Conservation (phyloP, 306 rosid species). For the Ormosia emarginata region DNA sequence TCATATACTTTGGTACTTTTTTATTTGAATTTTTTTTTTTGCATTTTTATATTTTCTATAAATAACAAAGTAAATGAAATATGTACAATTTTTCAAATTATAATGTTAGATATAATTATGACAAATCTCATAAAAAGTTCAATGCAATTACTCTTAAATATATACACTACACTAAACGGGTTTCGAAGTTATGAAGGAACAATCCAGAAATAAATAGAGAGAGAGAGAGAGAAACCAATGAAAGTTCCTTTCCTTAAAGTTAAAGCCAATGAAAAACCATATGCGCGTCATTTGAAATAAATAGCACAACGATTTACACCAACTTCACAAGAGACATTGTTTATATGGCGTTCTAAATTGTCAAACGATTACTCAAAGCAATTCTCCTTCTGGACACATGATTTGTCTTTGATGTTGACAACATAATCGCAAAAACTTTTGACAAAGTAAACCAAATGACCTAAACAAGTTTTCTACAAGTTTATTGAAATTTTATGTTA, state of each 20-base stretch:
- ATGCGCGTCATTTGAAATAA: conserved; percentile 14
- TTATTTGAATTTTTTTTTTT: too few relatives aligned
- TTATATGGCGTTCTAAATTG: neutral
- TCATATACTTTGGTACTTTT: too few relatives aligned
- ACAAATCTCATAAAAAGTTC: neutral
- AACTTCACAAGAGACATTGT: neutral
- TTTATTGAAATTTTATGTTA: neutral
- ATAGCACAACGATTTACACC: conserved; percentile 18
- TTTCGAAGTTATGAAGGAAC: neutral
- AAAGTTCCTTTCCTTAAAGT: conserved; percentile 11
- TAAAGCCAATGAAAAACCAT: neutral
- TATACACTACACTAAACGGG: neutral
- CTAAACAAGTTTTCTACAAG: neutral
- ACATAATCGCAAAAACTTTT: neutral
- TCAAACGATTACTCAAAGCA: conserved; percentile 1
- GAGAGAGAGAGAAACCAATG: neutral
- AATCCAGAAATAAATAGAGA: too few relatives aligned
- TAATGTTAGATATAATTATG: neutral
- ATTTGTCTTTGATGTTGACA: neutral
- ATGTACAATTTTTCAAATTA: too few relatives aligned
- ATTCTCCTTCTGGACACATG: neutral
- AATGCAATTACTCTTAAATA: too few relatives aligned
- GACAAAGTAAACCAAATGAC: neutral
- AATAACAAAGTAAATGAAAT: too few relatives aligned
- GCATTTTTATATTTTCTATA: too few relatives aligned